Evolutionary conservation across 179 eudicot genomes (phyloP).

Genomic region (Kewa caespitosa): DNA sequence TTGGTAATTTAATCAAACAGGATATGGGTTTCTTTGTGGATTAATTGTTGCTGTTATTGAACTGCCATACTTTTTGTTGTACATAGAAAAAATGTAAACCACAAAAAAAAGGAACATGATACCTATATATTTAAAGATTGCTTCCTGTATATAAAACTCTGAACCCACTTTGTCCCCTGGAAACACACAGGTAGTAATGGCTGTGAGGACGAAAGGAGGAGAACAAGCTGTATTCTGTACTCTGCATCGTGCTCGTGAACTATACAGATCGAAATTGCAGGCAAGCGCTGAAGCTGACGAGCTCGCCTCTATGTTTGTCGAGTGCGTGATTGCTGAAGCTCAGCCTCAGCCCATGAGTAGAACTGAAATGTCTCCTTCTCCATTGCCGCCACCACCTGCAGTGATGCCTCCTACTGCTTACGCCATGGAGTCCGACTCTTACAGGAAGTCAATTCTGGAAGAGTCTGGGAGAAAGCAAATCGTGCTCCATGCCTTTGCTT

Average conservation of each 20-base stretch:
- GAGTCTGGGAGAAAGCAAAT: slow-evolving; percentile 82
- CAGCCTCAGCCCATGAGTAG: slow-evolving; percentile 50
- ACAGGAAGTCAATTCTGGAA: slow-evolving; percentile 70
- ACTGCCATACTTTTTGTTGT: too few relatives aligned
- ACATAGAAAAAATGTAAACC: too few relatives aligned
- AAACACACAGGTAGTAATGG: slow-evolving; percentile 68
- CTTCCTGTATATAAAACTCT: background rate
- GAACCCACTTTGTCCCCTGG: too few relatives aligned
- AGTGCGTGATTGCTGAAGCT: slow-evolving; percentile 93
- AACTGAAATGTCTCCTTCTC: slow-evolving; percentile 21
- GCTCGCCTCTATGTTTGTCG: slow-evolving; percentile 88
- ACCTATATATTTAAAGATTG: too few relatives aligned
- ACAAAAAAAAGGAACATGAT: too few relatives aligned
- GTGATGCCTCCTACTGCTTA: background rate
- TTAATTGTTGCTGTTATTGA: too few relatives aligned
- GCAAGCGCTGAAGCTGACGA: slow-evolving; percentile 73
- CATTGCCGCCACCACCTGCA: slow-evolving; percentile 7
- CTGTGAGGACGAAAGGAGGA: slow-evolving; percentile 73
- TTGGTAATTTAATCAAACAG: too few relatives aligned
- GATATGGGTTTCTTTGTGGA: too few relatives aligned
- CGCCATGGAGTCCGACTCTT: slow-evolving; percentile 38
- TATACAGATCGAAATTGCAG: slow-evolving; percentile 62
- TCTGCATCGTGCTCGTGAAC: slow-evolving; percentile 80
- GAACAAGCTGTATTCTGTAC: slow-evolving; percentile 64
- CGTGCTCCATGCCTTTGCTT: slow-evolving; percentile 79